phyloP scores from a whole-genome alignment of 805 yeast species.

The Nakazawaea anatomiae region DNA sequence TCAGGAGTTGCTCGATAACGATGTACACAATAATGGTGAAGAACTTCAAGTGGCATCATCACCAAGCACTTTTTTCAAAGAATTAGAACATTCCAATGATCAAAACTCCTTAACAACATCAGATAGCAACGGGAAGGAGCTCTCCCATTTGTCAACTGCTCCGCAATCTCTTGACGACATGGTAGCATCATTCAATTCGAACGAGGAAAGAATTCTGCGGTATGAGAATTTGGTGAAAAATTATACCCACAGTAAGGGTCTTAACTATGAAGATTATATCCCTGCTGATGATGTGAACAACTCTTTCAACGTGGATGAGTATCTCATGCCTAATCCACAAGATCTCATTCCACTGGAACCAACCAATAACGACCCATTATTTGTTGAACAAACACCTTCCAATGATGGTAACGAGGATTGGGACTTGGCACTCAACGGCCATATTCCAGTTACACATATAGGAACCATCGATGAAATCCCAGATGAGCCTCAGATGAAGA shows the following conservation, averaged over 20 bases:
- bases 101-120: conserved; percentile 6
- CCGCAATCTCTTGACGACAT: conserved; percentile 29
- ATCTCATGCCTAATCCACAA: conserved; percentile 23
- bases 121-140: conserved; percentile 8
- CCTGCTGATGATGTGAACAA: conserved; percentile 20
- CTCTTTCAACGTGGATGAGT: conserved; percentile 28
- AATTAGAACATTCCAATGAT: conserved; percentile 10
- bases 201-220: conserved; percentile 27
- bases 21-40: conserved; percentile 2
- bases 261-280: conserved; percentile 3
- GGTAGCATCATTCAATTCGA: conserved; percentile 30
- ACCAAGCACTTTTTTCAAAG: conserved; percentile 23
- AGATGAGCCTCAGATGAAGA: neutral
- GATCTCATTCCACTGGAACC: neutral
- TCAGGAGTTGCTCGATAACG: conserved; percentile 12
- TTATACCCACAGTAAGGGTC: conserved; percentile 2
- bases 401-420: neutral
- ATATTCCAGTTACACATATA: neutral
- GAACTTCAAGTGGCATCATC: conserved; percentile 14
- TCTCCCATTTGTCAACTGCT: conserved; percentile 2
- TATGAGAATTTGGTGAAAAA: conserved; percentile 10
- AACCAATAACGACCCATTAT: neutral
- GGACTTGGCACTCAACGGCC: neutral
- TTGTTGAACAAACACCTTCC: neutral
- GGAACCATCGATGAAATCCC: conserved; percentile 8